These are phyloP conservation scores for Porodaedalea pini DNA, from an alignment of 1,284 basidiomycete genomes.

Conservation along the genomic window DNA sequence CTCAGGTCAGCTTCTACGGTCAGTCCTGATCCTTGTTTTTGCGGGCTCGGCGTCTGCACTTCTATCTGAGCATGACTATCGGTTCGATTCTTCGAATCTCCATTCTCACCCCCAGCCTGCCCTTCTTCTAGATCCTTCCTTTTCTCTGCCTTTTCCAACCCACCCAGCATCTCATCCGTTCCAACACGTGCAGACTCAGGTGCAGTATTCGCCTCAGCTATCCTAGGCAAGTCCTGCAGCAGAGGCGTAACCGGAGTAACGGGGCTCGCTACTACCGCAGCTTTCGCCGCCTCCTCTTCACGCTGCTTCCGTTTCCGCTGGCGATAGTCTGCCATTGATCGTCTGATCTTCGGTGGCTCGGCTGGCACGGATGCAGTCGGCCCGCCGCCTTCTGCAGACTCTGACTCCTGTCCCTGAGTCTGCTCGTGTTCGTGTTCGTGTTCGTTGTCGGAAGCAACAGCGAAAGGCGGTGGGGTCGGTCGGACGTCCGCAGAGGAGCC, in stretches of 20 bases:
- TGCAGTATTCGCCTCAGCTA: background rate
- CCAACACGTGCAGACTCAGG: too few relatives aligned
- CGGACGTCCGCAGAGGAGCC: constrained; percentile 1
- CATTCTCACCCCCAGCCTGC: background rate
- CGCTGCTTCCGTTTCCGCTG: constrained; percentile 43
- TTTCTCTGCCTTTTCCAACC: background rate
- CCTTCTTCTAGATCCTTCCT: too few relatives aligned
- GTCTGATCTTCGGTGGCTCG: constrained; percentile 8
- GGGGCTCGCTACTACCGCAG: constrained; percentile 15
- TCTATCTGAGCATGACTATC: background rate
- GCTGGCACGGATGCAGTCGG: background rate
- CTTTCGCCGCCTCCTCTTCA: constrained; percentile 34
- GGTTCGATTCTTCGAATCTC: background rate
- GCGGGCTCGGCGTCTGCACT: background rate
- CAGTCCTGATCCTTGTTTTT: too few relatives aligned
- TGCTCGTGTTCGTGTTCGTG: background rate
- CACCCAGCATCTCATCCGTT: background rate
- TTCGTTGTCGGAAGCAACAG: background rate
- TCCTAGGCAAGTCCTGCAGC: background rate
- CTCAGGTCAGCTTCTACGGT: too few relatives aligned
- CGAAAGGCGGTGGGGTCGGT: background rate
- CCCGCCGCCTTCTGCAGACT: background rate
- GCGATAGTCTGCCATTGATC: constrained; percentile 35
- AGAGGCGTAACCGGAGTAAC: background rate
- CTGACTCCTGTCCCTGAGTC: background rate